Conservation (phyloP, 768 basidiomycete genomes). For the Suillus spraguei region DNA sequence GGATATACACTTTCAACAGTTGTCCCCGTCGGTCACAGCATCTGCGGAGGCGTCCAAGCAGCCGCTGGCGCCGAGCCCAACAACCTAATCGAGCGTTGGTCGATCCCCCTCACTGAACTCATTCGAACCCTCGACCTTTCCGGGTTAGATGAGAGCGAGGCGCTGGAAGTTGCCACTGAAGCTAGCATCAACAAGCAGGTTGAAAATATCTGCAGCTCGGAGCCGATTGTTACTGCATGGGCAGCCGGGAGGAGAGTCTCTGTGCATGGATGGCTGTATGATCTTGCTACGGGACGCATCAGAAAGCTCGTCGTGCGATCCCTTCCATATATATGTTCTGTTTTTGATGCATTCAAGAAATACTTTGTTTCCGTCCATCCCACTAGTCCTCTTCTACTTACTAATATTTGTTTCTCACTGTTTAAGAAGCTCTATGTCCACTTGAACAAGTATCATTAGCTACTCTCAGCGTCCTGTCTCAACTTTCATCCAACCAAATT, state of each 20-base stretch:
- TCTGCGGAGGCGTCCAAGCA: slow-evolving; percentile 72
- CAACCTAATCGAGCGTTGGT: slow-evolving; percentile 67
- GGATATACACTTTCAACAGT: slow-evolving; percentile 43
- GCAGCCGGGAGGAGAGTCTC: slow-evolving; percentile 39
- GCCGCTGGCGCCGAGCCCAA: slow-evolving; percentile 29
- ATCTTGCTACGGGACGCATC: slow-evolving; percentile 59
- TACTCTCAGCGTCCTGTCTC: too few relatives aligned
- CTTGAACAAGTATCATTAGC: too few relatives aligned
- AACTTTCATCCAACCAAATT: too few relatives aligned
- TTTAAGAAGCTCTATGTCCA: too few relatives aligned
- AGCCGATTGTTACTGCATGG: slow-evolving; percentile 50
- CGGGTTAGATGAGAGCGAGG: slow-evolving; percentile 37
- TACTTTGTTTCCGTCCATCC: too few relatives aligned
- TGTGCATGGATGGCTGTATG: slow-evolving; percentile 80
- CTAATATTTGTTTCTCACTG: too few relatives aligned
- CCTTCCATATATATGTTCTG: too few relatives aligned
- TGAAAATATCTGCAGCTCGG: slow-evolving; percentile 47
- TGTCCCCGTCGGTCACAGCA: slow-evolving; percentile 79
- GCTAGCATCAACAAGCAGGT: slow-evolving; percentile 65
- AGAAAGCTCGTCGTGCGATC: slow-evolving; percentile 46
- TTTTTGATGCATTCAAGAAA: too few relatives aligned
- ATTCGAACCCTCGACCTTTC: slow-evolving; percentile 44
- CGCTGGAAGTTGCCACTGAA: slow-evolving; percentile 50
- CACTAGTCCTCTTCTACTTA: too few relatives aligned
- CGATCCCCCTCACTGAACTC: slow-evolving; percentile 64